Conservation (phyloP, 179 eudicot genomes). For the Heliamphora pulchella region DNA sequence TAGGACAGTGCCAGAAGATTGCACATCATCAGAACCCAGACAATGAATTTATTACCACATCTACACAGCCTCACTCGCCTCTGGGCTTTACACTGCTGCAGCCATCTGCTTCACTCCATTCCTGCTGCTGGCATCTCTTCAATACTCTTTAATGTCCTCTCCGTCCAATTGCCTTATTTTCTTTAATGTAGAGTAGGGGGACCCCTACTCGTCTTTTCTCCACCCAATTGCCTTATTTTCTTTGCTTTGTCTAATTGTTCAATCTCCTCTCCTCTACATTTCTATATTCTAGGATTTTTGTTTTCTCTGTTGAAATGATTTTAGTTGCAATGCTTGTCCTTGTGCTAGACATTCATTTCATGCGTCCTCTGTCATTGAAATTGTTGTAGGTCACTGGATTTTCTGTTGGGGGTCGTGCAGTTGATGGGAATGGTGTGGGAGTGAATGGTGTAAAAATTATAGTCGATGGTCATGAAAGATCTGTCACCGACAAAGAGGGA, state of each 20-base stretch:
- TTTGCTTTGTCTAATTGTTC: neutral
- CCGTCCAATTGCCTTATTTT: too few relatives aligned
- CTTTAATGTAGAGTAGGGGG: too few relatives aligned
- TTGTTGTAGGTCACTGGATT: conserved; percentile 83
- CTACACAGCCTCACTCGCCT: neutral
- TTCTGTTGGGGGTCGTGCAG: conserved; percentile 92
- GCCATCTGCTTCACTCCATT: neutral
- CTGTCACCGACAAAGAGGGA: conserved; percentile 74
- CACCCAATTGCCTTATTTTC: neutral
- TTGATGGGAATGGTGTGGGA: conserved; percentile 81
- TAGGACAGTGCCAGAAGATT: neutral
- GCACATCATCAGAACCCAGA: neutral
- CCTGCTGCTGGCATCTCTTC: neutral
- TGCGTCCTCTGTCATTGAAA: neutral
- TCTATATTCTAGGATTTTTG: neutral
- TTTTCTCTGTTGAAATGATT: conserved; percentile 5
- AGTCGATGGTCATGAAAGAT: conserved; percentile 85
- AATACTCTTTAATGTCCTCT: neutral
- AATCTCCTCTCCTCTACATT: neutral
- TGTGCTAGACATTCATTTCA: neutral
- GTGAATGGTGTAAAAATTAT: conserved; percentile 68
- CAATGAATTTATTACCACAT: neutral
- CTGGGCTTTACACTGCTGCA: neutral
- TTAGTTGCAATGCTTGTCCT: conserved; percentile 7
- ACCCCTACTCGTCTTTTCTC: neutral